A percentile compares a stretch with the other conserved stretches of the same genome.
Evolutionary conservation across 768 basidiomycete genomes (phyloP).

Genomic region (Pleurotus cornucopiae): DNA sequence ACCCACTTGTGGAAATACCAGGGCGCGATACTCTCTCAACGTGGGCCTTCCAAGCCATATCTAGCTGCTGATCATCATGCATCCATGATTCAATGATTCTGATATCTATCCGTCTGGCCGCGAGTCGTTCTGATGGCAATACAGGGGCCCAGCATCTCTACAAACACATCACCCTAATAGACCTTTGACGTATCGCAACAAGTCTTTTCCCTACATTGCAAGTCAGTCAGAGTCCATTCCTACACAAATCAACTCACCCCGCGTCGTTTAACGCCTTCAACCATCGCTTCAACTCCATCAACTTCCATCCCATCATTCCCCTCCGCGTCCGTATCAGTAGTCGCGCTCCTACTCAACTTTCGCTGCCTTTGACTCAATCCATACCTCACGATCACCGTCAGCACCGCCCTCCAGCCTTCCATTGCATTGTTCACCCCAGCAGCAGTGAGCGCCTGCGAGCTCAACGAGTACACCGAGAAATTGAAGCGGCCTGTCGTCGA

Average conservation of each 20-base stretch:
- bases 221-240: conserved; percentile 2
- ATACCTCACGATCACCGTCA: conserved; percentile 63
- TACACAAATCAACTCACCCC: conserved; percentile 48
- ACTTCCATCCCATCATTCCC: conserved; percentile 21
- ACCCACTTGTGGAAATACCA: too few species aligned
- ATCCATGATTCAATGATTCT: not conserved
- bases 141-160: not conserved
- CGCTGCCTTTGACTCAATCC: conserved; percentile 56
- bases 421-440: conserved; percentile 22
- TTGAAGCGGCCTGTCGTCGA: conserved; percentile 4
- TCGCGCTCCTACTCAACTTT: conserved; percentile 21
- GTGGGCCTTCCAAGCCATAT: too few species aligned
- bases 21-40: too few species aligned
- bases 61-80: too few species aligned
- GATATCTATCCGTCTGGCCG: not conserved
- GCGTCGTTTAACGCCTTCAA: conserved; percentile 67
- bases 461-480: conserved; percentile 3
- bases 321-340: not conserved
- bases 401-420: conserved; percentile 82
- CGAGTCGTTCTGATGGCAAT: not conserved
- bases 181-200: conserved; percentile 69
- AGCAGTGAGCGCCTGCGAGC: conserved; percentile 17
- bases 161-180: conserved; percentile 45
- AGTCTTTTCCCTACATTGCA: conserved; percentile 53
- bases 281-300: conserved; percentile 67